Percentiles rank a stretch among this genome's conserved stretches.
Evolutionary conservation across 1,139 yeast species (phyloP).

Genomic region (Debaryomyces nepalensis): DNA sequence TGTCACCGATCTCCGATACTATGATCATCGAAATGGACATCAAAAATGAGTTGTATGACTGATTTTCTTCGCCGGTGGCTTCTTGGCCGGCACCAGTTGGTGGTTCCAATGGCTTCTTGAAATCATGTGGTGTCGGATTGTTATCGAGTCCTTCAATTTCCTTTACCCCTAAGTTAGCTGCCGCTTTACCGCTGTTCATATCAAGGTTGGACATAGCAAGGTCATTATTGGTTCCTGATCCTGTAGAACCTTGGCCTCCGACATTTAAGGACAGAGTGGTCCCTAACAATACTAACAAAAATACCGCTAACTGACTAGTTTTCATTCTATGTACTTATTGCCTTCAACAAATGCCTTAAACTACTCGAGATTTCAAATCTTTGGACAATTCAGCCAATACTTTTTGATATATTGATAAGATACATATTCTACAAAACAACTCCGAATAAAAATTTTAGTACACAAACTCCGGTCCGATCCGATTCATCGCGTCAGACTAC

Average conservation of each 20-base stretch:
- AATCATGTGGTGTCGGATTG: slow-evolving; percentile 30
- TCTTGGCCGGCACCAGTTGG: slow-evolving; percentile 17
- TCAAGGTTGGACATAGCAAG: background rate
- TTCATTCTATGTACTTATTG: no score
- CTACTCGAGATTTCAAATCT: background rate
- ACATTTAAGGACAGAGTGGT: slow-evolving; percentile 1
- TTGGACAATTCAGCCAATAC: slow-evolving; percentile 1
- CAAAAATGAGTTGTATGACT: slow-evolving; percentile 52
- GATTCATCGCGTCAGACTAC: background rate
- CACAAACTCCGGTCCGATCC: slow-evolving; percentile 2
- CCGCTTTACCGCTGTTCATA: slow-evolving; percentile 11
- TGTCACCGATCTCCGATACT: slow-evolving; percentile 95
- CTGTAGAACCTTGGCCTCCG: background rate
- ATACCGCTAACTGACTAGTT: background rate
- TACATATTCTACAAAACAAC: background rate
- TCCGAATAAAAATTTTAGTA: slow-evolving; percentile 5
- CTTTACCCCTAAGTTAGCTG: slow-evolving; percentile 30
- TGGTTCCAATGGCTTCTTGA: slow-evolving; percentile 31
- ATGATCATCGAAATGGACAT: slow-evolving; percentile 85
- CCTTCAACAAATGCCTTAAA: background rate
- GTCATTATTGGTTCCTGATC: background rate
- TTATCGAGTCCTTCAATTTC: slow-evolving; percentile 35
- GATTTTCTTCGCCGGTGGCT: slow-evolving; percentile 24
- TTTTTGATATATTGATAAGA: slow-evolving; percentile 3
- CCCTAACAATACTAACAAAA: slow-evolving; percentile 3